Conservation (phyloP, 1,139 yeast species). For the Blastobotrys apis region DNA sequence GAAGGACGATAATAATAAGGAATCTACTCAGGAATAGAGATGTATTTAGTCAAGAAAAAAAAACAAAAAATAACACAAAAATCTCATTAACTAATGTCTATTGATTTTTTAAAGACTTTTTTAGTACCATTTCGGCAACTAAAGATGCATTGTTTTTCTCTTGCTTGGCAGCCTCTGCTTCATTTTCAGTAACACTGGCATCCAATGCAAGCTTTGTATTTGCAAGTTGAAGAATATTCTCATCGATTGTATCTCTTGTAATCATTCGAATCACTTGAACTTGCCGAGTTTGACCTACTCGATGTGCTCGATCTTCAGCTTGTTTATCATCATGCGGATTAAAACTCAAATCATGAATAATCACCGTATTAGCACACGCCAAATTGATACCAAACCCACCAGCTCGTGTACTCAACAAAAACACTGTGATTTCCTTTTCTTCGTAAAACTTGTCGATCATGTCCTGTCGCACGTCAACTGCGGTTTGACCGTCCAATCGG, state of each 20-base stretch:
- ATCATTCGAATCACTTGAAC: conserved; percentile 79
- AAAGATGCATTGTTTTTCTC: conserved; percentile 45
- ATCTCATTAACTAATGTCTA: background rate
- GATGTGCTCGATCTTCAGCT: conserved; percentile 97
- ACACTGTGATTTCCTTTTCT: conserved; percentile 77
- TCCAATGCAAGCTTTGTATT: conserved; percentile 88
- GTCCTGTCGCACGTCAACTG: conserved; percentile 90
- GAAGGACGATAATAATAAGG: too few relatives aligned
- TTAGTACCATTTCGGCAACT: conserved; percentile 46
- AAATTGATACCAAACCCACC: conserved; percentile 98
- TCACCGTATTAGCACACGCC: conserved; percentile 90
- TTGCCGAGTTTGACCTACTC: conserved; percentile 91
- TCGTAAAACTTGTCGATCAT: conserved; percentile 85
- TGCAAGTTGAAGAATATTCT: conserved; percentile 79
- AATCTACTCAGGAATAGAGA: too few relatives aligned
- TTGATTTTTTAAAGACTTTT: background rate
- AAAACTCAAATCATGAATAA: conserved; percentile 89
- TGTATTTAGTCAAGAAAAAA: too few relatives aligned
- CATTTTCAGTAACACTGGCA: conserved; percentile 51
- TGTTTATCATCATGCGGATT: conserved; percentile 98
- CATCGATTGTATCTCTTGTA: conserved; percentile 75
- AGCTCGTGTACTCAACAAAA: conserved; percentile 86
- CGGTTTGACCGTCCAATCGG: conserved; percentile 88
- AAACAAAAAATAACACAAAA: background rate
- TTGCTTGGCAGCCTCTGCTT: conserved; percentile 43